A percentile compares a stretch with the other conserved stretches of the same genome.
Evolutionary conservation across 139 green algal genomes (phyloP).

Genomic region (Chlamydomonas sphaeroides): DNA sequence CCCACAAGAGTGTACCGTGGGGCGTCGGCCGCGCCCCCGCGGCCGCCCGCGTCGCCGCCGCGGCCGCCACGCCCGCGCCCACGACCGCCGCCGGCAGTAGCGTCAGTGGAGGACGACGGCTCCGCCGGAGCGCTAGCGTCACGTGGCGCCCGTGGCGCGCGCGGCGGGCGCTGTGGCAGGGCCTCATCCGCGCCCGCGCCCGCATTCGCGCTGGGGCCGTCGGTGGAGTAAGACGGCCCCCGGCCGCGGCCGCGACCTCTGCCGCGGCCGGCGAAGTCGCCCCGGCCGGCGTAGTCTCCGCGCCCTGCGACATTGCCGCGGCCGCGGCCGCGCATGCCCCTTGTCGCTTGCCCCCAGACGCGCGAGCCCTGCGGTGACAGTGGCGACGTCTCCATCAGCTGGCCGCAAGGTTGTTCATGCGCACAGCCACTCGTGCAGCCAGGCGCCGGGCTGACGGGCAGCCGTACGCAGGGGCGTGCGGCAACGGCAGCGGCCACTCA

Average conservation of each 20-base stretch:
- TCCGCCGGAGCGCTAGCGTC: neutral
- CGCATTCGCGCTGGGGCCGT: neutral
- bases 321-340: neutral
- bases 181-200: neutral
- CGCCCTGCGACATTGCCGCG: neutral
- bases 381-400: neutral
- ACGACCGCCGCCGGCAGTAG: neutral
- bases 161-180: constrained; percentile 11
- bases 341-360: neutral
- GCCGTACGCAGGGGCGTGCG: no score
- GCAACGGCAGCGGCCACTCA: no score
- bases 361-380: neutral
- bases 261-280: no score
- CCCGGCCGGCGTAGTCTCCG: no score
- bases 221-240: neutral
- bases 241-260: neutral
- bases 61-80: neutral
- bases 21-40: neutral
- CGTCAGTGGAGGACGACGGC: neutral
- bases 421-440: no score
- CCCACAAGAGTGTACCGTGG: no score
- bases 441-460: no score
- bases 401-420: no score
- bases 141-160: neutral
- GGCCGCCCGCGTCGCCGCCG: neutral